Percentiles rank a stretch among this genome's conserved stretches.
These are phyloP conservation scores for Tetraselmis chui DNA, from an alignment of 139 green algal species.

Conservation along the genomic window DNA sequence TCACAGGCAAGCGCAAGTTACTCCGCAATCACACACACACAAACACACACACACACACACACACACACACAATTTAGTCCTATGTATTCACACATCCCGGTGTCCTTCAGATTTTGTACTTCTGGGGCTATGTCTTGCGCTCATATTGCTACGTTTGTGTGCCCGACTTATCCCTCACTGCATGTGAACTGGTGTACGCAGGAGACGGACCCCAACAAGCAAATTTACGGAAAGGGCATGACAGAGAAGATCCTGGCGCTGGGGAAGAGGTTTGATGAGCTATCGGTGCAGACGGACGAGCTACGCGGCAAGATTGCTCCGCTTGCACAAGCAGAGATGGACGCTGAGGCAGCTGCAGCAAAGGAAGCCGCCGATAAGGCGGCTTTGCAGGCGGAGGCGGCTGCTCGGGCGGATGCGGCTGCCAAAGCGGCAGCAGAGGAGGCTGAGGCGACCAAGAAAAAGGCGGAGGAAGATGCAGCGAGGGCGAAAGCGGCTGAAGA, in stretches of 20 bases:
- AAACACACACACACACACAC: too few species aligned
- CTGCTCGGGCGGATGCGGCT: not conserved
- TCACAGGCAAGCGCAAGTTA: too few species aligned
- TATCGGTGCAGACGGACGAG: not conserved
- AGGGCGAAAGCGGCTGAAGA: not conserved
- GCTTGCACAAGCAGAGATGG: not conserved
- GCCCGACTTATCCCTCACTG: not conserved
- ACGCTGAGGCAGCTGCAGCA: not conserved
- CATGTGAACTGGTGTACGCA: not conserved
- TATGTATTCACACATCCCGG: not conserved
- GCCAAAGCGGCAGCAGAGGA: not conserved
- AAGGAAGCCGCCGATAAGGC: not conserved
- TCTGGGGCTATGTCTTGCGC: not conserved
- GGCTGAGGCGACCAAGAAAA: not conserved
- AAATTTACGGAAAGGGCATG: not conserved
- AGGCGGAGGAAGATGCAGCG: not conserved
- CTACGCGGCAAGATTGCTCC: not conserved
- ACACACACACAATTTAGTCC: not conserved
- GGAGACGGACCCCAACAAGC: not conserved
- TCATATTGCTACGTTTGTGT: not conserved
- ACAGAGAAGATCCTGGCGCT: not conserved
- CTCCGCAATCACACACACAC: too few species aligned
- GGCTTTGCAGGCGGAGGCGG: too few species aligned
- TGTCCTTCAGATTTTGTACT: not conserved
- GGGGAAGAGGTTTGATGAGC: not conserved